Evolutionary conservation across 1,284 basidiomycete species (phyloP).

Genomic region (Tilletia horrida): DNA sequence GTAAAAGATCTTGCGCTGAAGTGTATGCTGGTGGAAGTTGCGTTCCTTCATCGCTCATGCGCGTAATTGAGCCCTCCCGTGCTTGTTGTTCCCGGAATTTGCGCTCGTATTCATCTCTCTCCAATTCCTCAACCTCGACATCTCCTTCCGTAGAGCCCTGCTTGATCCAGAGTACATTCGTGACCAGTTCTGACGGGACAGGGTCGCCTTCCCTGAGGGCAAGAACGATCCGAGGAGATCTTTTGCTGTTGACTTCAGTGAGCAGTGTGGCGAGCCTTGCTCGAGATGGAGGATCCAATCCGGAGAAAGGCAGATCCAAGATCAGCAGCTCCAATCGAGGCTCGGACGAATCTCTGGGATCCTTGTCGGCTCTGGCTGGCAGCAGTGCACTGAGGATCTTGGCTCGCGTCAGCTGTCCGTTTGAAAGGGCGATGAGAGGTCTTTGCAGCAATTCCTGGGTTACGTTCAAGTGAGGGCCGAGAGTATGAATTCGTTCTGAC

Average conservation of each 20-base stretch:
- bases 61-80: no score
- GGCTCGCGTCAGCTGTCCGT: constrained; percentile 85
- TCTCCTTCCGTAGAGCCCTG: constrained; percentile 42
- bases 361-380: constrained; percentile 55
- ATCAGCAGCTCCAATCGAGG: constrained; percentile 62
- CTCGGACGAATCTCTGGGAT: neutral
- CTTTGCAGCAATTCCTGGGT: constrained; percentile 36
- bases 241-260: constrained; percentile 61
- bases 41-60: neutral
- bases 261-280: constrained; percentile 55
- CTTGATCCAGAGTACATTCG: constrained; percentile 67
- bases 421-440: constrained; percentile 66
- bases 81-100: neutral
- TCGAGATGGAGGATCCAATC: constrained; percentile 30
- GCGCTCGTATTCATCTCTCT: constrained; percentile 3
- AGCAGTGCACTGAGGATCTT: constrained; percentile 77
- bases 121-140: neutral
- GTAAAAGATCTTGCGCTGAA: neutral
- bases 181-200: constrained; percentile 73
- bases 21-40: neutral
- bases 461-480: constrained; percentile 39
- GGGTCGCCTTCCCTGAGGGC: constrained; percentile 76
- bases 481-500: constrained; percentile 26
- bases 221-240: constrained; percentile 65
- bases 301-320: constrained; percentile 42